Conservation (phyloP, 495 filamentous ascomycete species). For the Lepraria neglecta region DNA sequence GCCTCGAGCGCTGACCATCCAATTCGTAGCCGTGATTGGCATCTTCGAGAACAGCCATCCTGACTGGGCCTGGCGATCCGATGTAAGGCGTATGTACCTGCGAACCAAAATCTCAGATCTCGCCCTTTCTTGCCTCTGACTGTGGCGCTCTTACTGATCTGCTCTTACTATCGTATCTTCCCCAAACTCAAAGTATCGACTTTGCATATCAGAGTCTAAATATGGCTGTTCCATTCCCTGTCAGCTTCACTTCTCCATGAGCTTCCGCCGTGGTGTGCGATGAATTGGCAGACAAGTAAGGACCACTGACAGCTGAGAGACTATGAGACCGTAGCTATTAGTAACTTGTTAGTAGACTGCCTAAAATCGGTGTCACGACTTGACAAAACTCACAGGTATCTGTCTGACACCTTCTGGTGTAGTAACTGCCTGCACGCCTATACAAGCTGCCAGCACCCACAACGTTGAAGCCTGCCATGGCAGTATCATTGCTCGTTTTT, state of each 20-base stretch:
- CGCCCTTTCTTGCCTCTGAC: neutral
- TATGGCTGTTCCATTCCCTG: slow-evolving; percentile 60
- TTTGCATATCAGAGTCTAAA: slow-evolving; percentile 96
- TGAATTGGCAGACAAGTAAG: neutral
- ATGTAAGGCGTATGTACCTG: slow-evolving; percentile 87
- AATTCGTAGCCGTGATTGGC: slow-evolving; percentile 95
- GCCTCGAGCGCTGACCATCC: slow-evolving; percentile 60
- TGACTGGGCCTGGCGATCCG: slow-evolving; percentile 79
- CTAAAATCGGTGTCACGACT: neutral
- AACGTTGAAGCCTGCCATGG: slow-evolving; percentile 19
- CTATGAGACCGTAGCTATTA: slow-evolving; percentile 70
- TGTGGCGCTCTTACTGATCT: slow-evolving; percentile 60
- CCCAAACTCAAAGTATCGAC: slow-evolving; percentile 98
- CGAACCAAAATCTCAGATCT: slow-evolving; percentile 10
- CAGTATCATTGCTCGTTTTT: slow-evolving; percentile 13
- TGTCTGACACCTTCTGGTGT: slow-evolving; percentile 43
- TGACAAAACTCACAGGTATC: slow-evolving; percentile 44
- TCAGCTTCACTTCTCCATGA: slow-evolving; percentile 5
- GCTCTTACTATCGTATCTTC: slow-evolving; percentile 89
- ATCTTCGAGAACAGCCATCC: slow-evolving; percentile 93
- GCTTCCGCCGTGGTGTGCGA: neutral
- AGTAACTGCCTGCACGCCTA: slow-evolving; percentile 22
- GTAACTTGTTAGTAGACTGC: slow-evolving; percentile 5
- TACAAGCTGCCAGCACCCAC: slow-evolving; percentile 27
- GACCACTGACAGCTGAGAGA: slow-evolving; percentile 45